Evolutionary conservation across 108 stramenopile genomes (phyloP), one percentile per base, ranked within the genome.

Genomic region (Nannochloropsis gaditana): DNA sequence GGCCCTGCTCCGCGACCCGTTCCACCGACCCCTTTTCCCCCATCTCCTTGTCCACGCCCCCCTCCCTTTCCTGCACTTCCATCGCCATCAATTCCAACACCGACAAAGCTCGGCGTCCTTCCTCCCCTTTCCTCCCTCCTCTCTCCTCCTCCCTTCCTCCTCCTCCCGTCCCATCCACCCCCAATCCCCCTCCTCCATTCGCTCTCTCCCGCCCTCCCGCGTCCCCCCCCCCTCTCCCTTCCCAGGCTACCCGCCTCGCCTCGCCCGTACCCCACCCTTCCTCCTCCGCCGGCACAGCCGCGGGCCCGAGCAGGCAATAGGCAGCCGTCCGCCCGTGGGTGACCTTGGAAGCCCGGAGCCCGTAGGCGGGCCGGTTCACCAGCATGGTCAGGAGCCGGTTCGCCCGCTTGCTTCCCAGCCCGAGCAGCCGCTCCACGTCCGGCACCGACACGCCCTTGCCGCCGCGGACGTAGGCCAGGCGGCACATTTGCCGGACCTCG

Each of bases 351-450:
- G 59, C 59, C 6, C 59, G 15, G 2, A 73, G 19, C 19, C 59
- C 59, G n/a, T 73, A 73, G 19, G n/a, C n/a, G 5, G 59, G 59
- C 0, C n/a, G 15, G n/a, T 73, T 73, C 6, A 73, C 59, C 15
- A 73, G 15, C 59, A 73, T 73, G 15, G 59, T 73, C 59, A 73
- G n/a, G 59, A 73, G 59, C 59, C 59, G 59, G n/a, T 73, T 73
- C 3, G 59, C 59, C 3, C 59, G 59, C 6, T 73, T 73, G n/a
- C n/a, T 73, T n/a, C 59, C 59, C 59, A 73, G 15, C 19, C 59
- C 59, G 19, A 73, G 59, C 59, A 73, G 15, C 59, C 59, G 59
- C 59, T 73, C 59, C 59, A 73, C 59, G 6, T 73, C 59, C 59
- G 59, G 59, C 6, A 73, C 59, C n/a, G 59, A 73, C 59, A 73